A percentile compares a stretch with the other conserved stretches of the same genome.
These are phyloP conservation scores for Globisporangium irregulare DNA, from an alignment of 352 stramenopile genomes.

Conservation along the genomic window DNA sequence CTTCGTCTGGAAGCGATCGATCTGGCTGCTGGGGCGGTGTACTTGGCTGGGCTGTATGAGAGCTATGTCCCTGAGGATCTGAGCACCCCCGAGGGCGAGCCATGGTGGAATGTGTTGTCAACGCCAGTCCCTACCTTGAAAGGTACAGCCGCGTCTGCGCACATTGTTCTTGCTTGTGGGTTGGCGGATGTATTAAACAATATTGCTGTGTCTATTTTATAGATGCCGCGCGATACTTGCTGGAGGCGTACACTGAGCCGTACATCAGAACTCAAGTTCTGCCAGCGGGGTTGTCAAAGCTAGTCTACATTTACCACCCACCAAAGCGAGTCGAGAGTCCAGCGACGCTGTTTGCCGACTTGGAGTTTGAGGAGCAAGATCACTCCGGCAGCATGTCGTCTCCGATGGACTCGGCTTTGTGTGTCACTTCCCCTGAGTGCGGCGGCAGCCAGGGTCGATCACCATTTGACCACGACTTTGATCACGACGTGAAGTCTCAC, in stretches of 20 bases:
- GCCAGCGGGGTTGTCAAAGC: slow-evolving; percentile 60
- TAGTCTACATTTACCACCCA: slow-evolving; percentile 74
- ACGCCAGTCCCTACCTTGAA: slow-evolving; percentile 73
- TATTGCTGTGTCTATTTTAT: slow-evolving; percentile 49
- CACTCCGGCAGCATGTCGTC: slow-evolving; percentile 39
- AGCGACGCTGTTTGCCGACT: slow-evolving; percentile 30
- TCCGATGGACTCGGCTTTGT: slow-evolving; percentile 61
- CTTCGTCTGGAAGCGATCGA: slow-evolving; percentile 67
- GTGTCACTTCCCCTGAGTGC: slow-evolving; percentile 76
- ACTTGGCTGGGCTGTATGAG: slow-evolving; percentile 82
- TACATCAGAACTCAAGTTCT: slow-evolving; percentile 81
- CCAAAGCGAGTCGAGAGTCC: slow-evolving; percentile 54
- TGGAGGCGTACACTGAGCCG: slow-evolving; percentile 71
- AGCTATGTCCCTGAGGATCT: slow-evolving; percentile 67
- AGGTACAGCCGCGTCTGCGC: slow-evolving; percentile 52
- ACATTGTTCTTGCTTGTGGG: slow-evolving; percentile 29
- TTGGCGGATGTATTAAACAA: slow-evolving; percentile 58
- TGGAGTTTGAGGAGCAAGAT: slow-evolving; percentile 46
- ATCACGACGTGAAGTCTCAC: slow-evolving; percentile 58
- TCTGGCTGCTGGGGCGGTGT: slow-evolving; percentile 76
- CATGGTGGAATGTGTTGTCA: slow-evolving; percentile 71
- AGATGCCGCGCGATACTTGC: slow-evolving; percentile 78
- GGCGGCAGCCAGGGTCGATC: slow-evolving; percentile 63
- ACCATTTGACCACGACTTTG: slow-evolving; percentile 72
- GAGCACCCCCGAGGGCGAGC: slow-evolving; percentile 46